Evolutionary conservation across 495 filamentous ascomycete genomes (phyloP).

Genomic region (Penicilliopsis zonata): DNA sequence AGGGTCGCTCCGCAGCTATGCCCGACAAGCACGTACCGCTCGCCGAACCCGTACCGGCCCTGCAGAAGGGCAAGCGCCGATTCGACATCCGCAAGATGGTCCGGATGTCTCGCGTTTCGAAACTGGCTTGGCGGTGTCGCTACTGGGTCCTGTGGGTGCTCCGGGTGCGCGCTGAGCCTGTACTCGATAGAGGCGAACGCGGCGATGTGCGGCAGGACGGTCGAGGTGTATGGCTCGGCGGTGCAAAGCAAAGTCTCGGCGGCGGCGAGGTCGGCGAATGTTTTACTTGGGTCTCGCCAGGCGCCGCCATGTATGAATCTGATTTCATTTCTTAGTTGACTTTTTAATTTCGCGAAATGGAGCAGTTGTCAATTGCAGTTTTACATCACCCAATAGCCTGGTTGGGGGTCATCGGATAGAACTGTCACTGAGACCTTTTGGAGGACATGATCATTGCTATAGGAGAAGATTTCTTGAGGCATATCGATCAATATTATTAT

Average conservation of each 20-base stretch:
- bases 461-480: constrained; percentile 14
- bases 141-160: constrained; percentile 37
- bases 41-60: constrained; percentile 34
- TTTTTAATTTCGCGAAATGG: neutral
- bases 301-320: constrained; percentile 84
- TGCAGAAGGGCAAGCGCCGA: constrained; percentile 50
- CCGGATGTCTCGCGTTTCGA: constrained; percentile 51
- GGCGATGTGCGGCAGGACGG: constrained; percentile 26
- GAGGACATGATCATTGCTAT: constrained; percentile 16
- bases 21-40: constrained; percentile 54
- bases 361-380: neutral
- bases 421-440: constrained; percentile 22
- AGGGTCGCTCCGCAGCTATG: constrained; percentile 70
- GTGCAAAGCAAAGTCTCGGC: constrained; percentile 32
- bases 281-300: constrained; percentile 66
- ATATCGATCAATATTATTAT: too few relatives aligned
- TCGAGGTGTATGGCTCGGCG: constrained; percentile 7
- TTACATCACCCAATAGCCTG: constrained; percentile 38
- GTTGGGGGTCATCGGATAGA: constrained; percentile 6
- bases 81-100: constrained; percentile 60
- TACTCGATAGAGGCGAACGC: constrained; percentile 69
- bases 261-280: constrained; percentile 35
- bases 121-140: constrained; percentile 21
- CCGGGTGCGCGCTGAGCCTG: constrained; percentile 63
- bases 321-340: constrained; percentile 1